Percentiles rank a stretch among this genome's conserved stretches.
Evolutionary conservation across 768 basidiomycete species (phyloP).

Genomic region (Phlegmacium glaucopus): DNA sequence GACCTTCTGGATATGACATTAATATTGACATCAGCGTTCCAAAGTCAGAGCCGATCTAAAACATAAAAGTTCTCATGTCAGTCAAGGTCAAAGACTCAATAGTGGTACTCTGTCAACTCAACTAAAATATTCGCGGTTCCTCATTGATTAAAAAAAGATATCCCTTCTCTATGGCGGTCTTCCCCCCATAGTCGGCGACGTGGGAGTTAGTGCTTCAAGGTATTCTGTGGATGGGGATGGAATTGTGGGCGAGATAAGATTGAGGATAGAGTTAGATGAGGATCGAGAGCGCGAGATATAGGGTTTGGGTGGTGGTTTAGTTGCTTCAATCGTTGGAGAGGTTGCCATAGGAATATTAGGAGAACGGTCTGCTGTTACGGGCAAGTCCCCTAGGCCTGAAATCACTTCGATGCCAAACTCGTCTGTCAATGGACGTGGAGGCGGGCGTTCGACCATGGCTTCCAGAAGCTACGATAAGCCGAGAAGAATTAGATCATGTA

Average conservation of each 20-base stretch:
- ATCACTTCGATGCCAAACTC: conserved; percentile 48
- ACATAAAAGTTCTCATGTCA: too few species aligned
- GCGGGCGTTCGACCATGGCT: conserved; percentile 83
- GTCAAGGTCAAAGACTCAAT: too few species aligned
- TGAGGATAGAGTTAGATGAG: conserved; percentile 41
- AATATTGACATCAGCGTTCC: too few species aligned
- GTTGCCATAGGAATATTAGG: conserved; percentile 19
- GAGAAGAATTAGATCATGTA: background rate
- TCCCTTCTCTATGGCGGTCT: conserved; percentile 3
- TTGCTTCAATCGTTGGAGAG: conserved; percentile 27
- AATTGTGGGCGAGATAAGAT: conserved; percentile 32
- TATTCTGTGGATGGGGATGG: conserved; percentile 14
- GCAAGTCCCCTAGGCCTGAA: conserved; percentile 11
- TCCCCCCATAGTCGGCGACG: conserved; percentile 9
- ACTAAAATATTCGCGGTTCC: background rate
- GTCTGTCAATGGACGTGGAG: conserved; percentile 67
- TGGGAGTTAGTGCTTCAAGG: conserved; percentile 8
- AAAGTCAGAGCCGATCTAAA: too few species aligned
- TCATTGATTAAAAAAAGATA: background rate
- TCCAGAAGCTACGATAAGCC: conserved; percentile 59
- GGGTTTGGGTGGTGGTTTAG: conserved; percentile 49
- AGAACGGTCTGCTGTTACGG: conserved; percentile 9
- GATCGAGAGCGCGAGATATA: conserved; percentile 59
- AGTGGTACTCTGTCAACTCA: too few species aligned
- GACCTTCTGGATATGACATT: too few species aligned